Conservation (phyloP, 805 yeast species). For the Saitoella complicata region DNA sequence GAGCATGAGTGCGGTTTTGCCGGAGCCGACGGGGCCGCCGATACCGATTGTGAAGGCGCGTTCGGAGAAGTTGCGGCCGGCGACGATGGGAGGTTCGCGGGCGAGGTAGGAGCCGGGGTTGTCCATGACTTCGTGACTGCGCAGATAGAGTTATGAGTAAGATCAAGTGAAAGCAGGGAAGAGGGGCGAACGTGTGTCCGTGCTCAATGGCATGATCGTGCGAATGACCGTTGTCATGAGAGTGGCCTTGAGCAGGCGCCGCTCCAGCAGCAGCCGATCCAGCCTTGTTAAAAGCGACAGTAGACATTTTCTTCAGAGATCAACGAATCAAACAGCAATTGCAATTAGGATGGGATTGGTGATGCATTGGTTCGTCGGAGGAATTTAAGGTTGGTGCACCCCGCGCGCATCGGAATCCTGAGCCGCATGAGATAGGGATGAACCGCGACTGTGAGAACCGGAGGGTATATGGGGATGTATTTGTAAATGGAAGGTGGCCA, state of each 20-base stretch:
- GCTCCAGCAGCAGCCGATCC: too few species aligned
- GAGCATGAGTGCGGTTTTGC: conserved; percentile 2
- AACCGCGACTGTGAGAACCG: too few species aligned
- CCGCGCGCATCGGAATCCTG: too few species aligned
- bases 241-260: neutral
- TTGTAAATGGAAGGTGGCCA: too few species aligned
- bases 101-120: neutral
- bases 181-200: neutral
- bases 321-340: too few species aligned
- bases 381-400: too few species aligned
- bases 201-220: neutral
- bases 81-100: conserved; percentile 1
- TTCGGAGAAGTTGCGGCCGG: neutral
- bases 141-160: neutral
- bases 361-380: too few species aligned
- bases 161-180: neutral
- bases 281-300: too few species aligned
- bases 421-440: too few species aligned
- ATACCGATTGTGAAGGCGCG: conserved; percentile 3
- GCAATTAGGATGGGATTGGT: too few species aligned
- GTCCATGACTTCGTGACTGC: conserved; percentile 2
- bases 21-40: conserved; percentile 4
- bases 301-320: too few species aligned
- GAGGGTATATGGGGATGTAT: too few species aligned
- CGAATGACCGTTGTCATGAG: neutral